A percentile compares a stretch with the other conserved stretches of the same genome.
Conservation (phyloP, 2,329 filamentous ascomycete species). For the Mycosphaerella arachidis region DNA sequence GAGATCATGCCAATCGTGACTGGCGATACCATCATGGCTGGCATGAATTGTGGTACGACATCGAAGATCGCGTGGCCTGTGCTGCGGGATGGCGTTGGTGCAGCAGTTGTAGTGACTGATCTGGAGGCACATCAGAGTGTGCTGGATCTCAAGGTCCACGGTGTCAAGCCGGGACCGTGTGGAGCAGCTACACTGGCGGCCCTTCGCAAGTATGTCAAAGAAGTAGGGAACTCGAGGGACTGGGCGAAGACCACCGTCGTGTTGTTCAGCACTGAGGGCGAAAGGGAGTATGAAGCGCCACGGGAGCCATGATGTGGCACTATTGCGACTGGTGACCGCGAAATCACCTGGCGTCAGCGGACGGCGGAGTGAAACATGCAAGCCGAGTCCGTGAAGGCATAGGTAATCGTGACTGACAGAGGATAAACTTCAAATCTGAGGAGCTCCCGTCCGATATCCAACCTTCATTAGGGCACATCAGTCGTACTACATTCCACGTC, state of each 20-base stretch:
- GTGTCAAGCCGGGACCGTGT: constrained; percentile 57
- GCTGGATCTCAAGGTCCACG: constrained; percentile 46
- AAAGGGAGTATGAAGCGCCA: constrained; percentile 47
- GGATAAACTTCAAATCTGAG: too few species aligned
- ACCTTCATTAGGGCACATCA: too few species aligned
- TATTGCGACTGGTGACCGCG: too few species aligned
- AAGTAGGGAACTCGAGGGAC: constrained; percentile 26
- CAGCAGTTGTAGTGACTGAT: constrained; percentile 57
- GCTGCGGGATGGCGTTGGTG: constrained; percentile 56
- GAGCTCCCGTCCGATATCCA: too few species aligned
- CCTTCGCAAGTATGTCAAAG: constrained; percentile 45
- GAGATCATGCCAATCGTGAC: constrained; percentile 51
- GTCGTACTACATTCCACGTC: too few species aligned
- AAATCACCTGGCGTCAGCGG: too few species aligned
- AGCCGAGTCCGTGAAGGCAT: too few species aligned
- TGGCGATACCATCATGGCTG: constrained; percentile 64
- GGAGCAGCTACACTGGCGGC: constrained; percentile 58
- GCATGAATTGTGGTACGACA: constrained; percentile 67
- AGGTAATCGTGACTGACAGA: too few species aligned
- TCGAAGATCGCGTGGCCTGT: constrained; percentile 62
- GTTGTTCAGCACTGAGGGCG: constrained; percentile 63
- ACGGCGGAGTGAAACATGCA: too few species aligned
- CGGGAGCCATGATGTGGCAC: too few species aligned
- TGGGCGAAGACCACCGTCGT: constrained; percentile 55
- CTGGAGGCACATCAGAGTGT: constrained; percentile 58